Evolutionary conservation across 192 early-diverging fungal species (phyloP).

Genomic region (Backusella liffmaniae): DNA sequence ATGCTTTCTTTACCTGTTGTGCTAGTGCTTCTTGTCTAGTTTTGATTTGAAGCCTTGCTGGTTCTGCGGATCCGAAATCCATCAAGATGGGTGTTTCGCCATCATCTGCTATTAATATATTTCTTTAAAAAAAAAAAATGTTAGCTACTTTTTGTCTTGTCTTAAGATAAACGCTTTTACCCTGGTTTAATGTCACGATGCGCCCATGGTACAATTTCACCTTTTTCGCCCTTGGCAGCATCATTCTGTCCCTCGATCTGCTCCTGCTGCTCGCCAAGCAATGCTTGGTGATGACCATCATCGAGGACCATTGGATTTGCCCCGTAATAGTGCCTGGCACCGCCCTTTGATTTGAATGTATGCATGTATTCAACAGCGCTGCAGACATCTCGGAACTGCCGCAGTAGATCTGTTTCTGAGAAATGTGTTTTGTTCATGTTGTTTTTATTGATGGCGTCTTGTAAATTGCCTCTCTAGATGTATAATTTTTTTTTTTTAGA

Average conservation of each 20-base stretch:
- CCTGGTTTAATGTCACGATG: constrained; percentile 79
- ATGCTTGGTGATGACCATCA: constrained; percentile 39
- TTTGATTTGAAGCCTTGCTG: constrained; percentile 52
- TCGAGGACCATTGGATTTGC: constrained; percentile 57
- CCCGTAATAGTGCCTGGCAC: constrained; percentile 55
- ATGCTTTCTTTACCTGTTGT: constrained; percentile 39
- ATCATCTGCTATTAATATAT: constrained; percentile 67
- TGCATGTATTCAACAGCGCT: constrained; percentile 60
- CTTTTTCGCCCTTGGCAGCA: constrained; percentile 10
- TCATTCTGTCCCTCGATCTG: not conserved
- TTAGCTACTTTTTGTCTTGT: not conserved
- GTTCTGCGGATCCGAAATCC: constrained; percentile 71
- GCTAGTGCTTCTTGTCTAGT: constrained; percentile 57
- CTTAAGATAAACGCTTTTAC: constrained; percentile 10
- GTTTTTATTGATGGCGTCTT: constrained; percentile 57
- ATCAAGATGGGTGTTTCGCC: constrained; percentile 63
- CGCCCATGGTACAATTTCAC: constrained; percentile 50
- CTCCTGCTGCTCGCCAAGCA: constrained; percentile 13
- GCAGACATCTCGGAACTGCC: constrained; percentile 58
- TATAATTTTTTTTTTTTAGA: not conserved
- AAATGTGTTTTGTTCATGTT: constrained; percentile 45
- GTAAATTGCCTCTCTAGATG: constrained; percentile 50
- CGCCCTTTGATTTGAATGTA: constrained; percentile 49
- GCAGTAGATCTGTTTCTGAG: constrained; percentile 55
- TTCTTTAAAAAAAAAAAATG: constrained; percentile 31